phyloP scores from a whole-genome alignment of 2,329 filamentous ascomycete genomes.

The Chrysoporthe cubensis region DNA sequence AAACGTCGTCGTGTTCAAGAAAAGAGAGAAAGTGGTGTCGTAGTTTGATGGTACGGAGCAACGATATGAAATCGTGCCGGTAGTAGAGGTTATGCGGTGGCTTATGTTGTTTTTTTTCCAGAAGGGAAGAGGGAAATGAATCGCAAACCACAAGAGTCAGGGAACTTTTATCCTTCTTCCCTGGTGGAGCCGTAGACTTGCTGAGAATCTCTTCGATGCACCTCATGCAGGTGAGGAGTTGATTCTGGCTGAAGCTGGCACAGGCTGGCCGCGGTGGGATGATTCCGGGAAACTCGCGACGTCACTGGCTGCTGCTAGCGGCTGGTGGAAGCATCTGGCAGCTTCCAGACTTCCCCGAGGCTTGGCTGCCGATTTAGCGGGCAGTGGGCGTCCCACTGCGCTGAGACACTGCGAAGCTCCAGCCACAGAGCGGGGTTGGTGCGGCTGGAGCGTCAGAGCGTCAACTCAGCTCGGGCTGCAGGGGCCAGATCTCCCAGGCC shows the following conservation, averaged over 20 bases:
- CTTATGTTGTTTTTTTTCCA: constrained; percentile 4
- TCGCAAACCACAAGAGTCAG: background rate
- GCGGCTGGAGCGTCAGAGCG: background rate
- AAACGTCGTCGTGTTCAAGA: constrained; percentile 7
- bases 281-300: constrained; percentile 16
- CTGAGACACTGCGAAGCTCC: background rate
- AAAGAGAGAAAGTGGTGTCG: background rate
- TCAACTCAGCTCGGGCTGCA: no score
- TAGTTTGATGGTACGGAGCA: constrained; percentile 10
- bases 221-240: constrained; percentile 18
- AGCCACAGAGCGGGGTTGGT: constrained; percentile 21
- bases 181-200: constrained; percentile 22
- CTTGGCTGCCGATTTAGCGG: background rate
- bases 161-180: constrained; percentile 24
- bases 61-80: constrained; percentile 20
- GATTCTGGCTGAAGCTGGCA: constrained; percentile 20
- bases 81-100: background rate
- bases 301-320: constrained; percentile 22
- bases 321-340: constrained; percentile 24
- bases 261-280: constrained; percentile 22
- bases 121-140: constrained; percentile 4
- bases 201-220: constrained; percentile 14
- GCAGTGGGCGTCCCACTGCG: background rate
- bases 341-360: constrained; percentile 7
- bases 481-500: no score